Base-by-base conservation (phyloP, 306 rosid genomes). In the Cyamopsis tetragonoloba region DNA sequence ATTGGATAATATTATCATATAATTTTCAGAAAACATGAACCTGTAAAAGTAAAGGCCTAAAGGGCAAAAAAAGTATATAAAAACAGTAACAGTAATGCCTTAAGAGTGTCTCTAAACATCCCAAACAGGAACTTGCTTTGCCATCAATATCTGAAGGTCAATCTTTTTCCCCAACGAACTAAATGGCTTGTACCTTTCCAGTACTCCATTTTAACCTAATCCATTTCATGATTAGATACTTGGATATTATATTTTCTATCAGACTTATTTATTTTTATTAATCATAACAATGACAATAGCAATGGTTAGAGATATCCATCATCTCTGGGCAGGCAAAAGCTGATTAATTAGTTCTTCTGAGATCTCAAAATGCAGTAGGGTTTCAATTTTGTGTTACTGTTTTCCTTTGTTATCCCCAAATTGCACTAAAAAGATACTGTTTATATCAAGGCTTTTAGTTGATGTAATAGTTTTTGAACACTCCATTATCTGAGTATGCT, bases 21-120 rank as follows among this genome's bases (percentile, higher is more conserved):
- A 15, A 74, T 69, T 34, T 34, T 22, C 47, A 17, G 23, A 31
- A 59, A 68, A 24, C 51, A 19, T 57, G 31, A 71, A 48, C 44
- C 37, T 13, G n/a, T 4, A 37, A 68, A 65, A 11, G 27, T 39
- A 60, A 77, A 26, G n/a, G 56, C n/a, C n/a, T n/a, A n/a, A n/a
- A 14, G 49, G 53, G 14, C 7, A 26, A 28, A 30, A 13, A 70
- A 18, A 11, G 32, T 55, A 41, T 53, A 34, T 11, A 1, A 39
- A 10, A 6, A n/a, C n/a, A n/a, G n/a, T n/a, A 62, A 17, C 12
- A 6, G 28, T 23, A 50, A 24, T 62, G 47, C 27, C 70, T 63
- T 63, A 31, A n/a, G 57, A 42, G 23, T 24, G 15, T 64, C 17
- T 15, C 15, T 37, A 28, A 61, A 48, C n/a, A 61, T 48, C 14